These are phyloP conservation scores for Aspergillus awamori DNA, from an alignment of 2,329 filamentous ascomycete species.

Conservation along the genomic window DNA sequence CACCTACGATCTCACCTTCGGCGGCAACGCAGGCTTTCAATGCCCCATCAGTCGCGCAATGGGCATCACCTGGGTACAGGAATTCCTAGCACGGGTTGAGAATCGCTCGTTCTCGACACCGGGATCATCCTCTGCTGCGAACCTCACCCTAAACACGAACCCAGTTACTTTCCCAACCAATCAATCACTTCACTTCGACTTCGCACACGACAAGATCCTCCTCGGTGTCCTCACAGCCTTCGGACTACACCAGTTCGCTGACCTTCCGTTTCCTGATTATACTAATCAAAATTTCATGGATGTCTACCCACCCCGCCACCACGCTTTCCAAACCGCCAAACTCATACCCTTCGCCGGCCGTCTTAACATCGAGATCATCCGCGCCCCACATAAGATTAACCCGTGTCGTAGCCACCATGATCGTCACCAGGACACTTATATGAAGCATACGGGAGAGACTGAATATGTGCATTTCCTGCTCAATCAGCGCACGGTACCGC, in stretches of 20 bases:
- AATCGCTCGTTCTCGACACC: conserved; percentile 27
- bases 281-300: too few relatives aligned
- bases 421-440: background rate
- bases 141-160: conserved; percentile 52
- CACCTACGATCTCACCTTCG: conserved; percentile 67
- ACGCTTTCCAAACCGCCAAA: conserved; percentile 67
- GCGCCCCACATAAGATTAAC: conserved; percentile 64
- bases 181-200: conserved; percentile 75
- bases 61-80: conserved; percentile 74
- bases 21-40: conserved; percentile 63
- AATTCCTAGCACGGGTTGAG: conserved; percentile 68
- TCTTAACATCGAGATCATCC: conserved; percentile 74
- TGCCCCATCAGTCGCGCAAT: conserved; percentile 69
- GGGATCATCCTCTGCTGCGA: conserved; percentile 49
- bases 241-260: conserved; percentile 68
- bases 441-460: conserved; percentile 48
- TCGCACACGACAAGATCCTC: conserved; percentile 77
- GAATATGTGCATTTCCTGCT: conserved; percentile 74
- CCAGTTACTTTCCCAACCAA: conserved; percentile 71
- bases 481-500: conserved; percentile 72
- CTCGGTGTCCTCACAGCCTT: conserved; percentile 71
- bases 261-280: conserved; percentile 55
- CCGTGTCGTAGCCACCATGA: conserved; percentile 42
- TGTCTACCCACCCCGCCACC: conserved; percentile 31
- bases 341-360: conserved; percentile 72